Percentiles rank a stretch among this genome's conserved stretches.
Conservation (phyloP, 116 monocot species). For the Posidonia oceanica region DNA sequence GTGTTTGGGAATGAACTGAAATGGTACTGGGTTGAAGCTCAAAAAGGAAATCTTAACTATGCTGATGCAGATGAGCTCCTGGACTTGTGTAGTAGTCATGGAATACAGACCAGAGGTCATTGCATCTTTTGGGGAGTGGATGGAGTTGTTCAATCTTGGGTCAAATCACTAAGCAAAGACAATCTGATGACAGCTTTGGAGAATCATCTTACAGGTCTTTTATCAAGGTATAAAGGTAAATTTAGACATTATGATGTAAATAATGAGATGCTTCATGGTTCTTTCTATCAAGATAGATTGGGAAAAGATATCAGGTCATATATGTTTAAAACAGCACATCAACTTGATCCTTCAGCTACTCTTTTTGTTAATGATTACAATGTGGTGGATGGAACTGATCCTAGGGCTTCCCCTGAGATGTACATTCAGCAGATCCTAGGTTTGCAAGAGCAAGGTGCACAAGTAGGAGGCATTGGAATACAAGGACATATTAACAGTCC, state of each 20-base stretch:
- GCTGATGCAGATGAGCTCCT: constrained; percentile 78
- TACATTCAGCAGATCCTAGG: constrained; percentile 66
- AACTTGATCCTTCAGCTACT: constrained; percentile 50
- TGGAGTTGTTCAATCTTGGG: constrained; percentile 57
- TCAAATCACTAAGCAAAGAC: constrained; percentile 37
- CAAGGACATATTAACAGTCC: constrained; percentile 76
- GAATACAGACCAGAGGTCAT: constrained; percentile 59
- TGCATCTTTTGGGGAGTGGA: constrained; percentile 94
- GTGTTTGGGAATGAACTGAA: constrained; percentile 93
- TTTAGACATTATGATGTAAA: constrained; percentile 87
- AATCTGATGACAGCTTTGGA: constrained; percentile 51
- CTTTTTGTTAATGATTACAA: constrained; percentile 90
- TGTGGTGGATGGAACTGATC: constrained; percentile 51
- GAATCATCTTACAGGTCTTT: constrained; percentile 52
- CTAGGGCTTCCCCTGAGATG: constrained; percentile 52
- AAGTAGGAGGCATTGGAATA: constrained; percentile 67
- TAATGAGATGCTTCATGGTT: constrained; percentile 97
- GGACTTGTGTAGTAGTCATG: constrained; percentile 47
- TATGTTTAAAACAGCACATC: constrained; percentile 65
- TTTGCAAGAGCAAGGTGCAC: constrained; percentile 76
- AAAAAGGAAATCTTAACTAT: constrained; percentile 74
- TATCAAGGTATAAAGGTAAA: constrained; percentile 64
- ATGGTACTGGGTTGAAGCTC: constrained; percentile 85
- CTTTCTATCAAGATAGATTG: constrained; percentile 74
- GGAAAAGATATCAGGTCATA: constrained; percentile 54